Evolutionary conservation across 1,284 basidiomycete genomes (phyloP), one percentile per base, ranked within the genome.

Genomic region (Vanrija humicola): DNA sequence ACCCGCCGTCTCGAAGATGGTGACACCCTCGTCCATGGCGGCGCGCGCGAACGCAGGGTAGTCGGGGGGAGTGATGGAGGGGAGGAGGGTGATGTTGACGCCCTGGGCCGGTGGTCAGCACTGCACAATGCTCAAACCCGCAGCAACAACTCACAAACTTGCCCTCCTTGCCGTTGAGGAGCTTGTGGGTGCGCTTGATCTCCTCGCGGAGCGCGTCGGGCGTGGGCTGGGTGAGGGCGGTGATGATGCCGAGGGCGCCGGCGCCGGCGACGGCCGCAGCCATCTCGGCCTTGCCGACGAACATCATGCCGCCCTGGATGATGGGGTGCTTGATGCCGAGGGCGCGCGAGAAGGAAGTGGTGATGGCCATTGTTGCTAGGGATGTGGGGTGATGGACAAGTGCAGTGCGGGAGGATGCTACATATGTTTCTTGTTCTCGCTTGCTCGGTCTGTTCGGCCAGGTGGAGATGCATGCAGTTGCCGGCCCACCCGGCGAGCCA

Each of bases 1-100:
- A 10, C 93, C 93, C 1, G 93, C 93, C 0, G 93, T 97, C 79
- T 97, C 94, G 69, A 94, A 92, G 49, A 96, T 86, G 65, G 78
- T 80, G 12, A 95, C 82, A n/a, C 89, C 89, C 70, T 94, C 93
- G 54, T 90, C 89, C 50, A 96, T 83, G 5, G 91, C 88, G 2
- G 82, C 92, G 12, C 83, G 80, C 1, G 88, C 87, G 65, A 87
- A 93, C 6, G 86, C 90, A 52, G 70, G 73, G 60, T 97, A 97
- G 69, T 95, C 90, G 1, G 94, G 93, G 0, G 93, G 91, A 55
- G 85, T 89, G 68, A 97, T 96, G 26, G 84, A 84, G 0, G 94
- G 93, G 21, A 96, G 80, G 14, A 97, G 78, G 0, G 94, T 96
- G 64, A 96, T 84, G 74, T 97, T 97, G 57, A 96, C 93, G 25